These are phyloP conservation scores for Vaccinium corymbosum DNA, from an alignment of 148 eudicot species.

Conservation along the genomic window DNA sequence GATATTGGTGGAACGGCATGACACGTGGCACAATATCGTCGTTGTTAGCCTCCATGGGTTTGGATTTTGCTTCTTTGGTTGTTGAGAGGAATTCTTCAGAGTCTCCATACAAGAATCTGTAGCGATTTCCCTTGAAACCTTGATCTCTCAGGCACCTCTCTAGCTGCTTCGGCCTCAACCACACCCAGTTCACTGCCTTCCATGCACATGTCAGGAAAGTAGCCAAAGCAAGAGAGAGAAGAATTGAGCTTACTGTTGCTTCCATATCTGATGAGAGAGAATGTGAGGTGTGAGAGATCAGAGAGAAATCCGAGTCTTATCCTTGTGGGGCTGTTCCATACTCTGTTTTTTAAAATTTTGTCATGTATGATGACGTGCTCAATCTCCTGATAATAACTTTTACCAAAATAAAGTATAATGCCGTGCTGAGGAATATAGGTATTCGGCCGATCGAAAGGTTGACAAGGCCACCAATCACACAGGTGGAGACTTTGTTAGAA, in stretches of 20 bases:
- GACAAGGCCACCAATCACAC: background rate
- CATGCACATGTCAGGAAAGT: slow-evolving; percentile 5
- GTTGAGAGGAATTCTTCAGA: slow-evolving; percentile 16
- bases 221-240: slow-evolving; percentile 11
- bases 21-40: background rate
- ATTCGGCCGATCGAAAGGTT: background rate
- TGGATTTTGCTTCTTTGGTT: background rate
- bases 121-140: slow-evolving; percentile 34
- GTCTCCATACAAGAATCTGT: slow-evolving; percentile 34
- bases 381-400: too few relatives aligned
- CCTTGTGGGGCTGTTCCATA: background rate
- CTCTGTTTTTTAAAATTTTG: too few relatives aligned
- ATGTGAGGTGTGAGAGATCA: background rate
- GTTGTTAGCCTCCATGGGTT: slow-evolving; percentile 1
- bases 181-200: slow-evolving; percentile 24
- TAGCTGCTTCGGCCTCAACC: slow-evolving; percentile 31
- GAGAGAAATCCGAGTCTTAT: background rate
- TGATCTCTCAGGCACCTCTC: slow-evolving; percentile 31
- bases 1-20: background rate
- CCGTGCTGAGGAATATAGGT: too few relatives aligned
- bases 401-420: too few relatives aligned
- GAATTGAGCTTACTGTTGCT: slow-evolving; percentile 1
- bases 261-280: slow-evolving; percentile 9
- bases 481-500: background rate
- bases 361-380: background rate